Evolutionary conservation across 2,329 filamentous ascomycete genomes (phyloP), one percentile per base, ranked within the genome.

Genomic region (Aspergillus ustus): DNA sequence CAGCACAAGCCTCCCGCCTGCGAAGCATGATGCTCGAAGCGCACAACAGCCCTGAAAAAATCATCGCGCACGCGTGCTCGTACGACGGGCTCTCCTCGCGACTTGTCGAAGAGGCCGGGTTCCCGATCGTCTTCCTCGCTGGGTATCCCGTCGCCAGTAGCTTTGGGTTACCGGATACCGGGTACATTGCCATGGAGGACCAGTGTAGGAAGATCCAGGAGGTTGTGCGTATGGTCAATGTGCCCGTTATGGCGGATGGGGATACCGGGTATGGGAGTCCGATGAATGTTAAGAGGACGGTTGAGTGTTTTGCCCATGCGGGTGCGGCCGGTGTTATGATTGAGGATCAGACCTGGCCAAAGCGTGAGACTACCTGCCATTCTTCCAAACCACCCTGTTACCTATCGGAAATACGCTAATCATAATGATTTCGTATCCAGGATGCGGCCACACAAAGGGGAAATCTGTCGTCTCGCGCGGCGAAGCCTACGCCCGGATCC

Each of bases 281-380:
- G 3, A 79, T 82, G 78, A 83, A 82, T 51, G 80, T 83, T 1
- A 74, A 74, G 44, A 65, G 80, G n/a, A 82, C 81, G 0, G 81
- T 83, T 2, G 74, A 82, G 63, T 72, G 71, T 7, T 82, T 78
- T 64, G 80, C 80, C 0, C 63, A 69, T 3, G 80, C 80, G 1
- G 80, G 74, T 0, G 74, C 74, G 1, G 75, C 75, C 3, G 75
- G 75, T 0, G 61, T 77, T 11, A 78, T 77, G 78, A 80, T 83
- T 59, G 81, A 83, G 59, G 80, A 82, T 56, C 81, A 82, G 63
- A 80, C 78, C 1, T 83, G 80, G 80, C 80, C 81, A 5, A 83
- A 83, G 60, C 69, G 81, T 82, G 59, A 64, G 75, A 34, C 8
- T 19, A 13, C 31, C 20, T 11, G 7, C 31, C 11, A 3, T 45